Evolutionary conservation across 371 early-diverging fungal species (phyloP), one percentile per base, ranked within the genome.

Genomic region (Apophysomyces ossiformis): DNA sequence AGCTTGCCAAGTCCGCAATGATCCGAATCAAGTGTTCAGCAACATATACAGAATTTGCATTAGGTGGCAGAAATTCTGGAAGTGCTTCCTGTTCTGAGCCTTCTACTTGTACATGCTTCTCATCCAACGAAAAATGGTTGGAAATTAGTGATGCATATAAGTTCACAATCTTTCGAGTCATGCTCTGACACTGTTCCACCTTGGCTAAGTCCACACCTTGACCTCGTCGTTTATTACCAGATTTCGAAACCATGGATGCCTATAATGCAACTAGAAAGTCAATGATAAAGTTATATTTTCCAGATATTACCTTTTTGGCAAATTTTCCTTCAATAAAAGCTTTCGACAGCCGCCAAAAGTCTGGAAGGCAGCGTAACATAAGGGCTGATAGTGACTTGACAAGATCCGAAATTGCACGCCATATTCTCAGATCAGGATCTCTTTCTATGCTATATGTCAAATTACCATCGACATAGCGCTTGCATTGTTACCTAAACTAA

Each of bases 321-420:
- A 93, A 91, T 69, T 91, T 87, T 46, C 94, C 93, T 57, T 95
- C 96, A 69, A 92, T 90, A 68, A 88, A 96, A 2, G 93, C 86
- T 59, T 85, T 87, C 39, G 93, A 91, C 2, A 96, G 70, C 71
- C 91, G 88, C 95, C 98, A 96, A 78, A 97, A 96, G 64, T 94
- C 95, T n/a, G 96, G 96, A 64, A 97, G 70, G 46, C 89, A 85
- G 11, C 87, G 86, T n/a, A 87, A 64, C 18, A 97, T 69, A 5
- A 93, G 75, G 38, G 89, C 85, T 1, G 94, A 94, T 4, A 94
- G 78, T 1, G 87, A 83, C 69, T 92, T 89, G 32, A 94, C 89
- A 11, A 93, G 77, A 1, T 84, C 82, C 4, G 85, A 69, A 7
- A 85, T 91, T 0, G 90, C 85, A 45, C 88, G 86, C 94, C 96